Conservation (phyloP, 2,329 filamentous ascomycete genomes). For the Pestalotiopsis sp. region DNA sequence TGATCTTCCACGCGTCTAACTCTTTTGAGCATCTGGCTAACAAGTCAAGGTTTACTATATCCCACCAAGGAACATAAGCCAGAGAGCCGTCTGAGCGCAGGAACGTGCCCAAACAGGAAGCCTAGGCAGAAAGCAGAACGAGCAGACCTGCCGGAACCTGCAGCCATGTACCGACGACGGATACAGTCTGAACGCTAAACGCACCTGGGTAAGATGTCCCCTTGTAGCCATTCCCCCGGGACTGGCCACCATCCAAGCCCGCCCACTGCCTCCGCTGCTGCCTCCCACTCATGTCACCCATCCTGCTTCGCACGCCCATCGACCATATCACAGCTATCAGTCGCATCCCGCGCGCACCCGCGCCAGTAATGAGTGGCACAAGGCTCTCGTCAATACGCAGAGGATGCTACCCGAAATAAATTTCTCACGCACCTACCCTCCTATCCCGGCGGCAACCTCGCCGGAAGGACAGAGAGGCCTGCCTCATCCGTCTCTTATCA, state of each 20-base stretch:
- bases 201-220: background rate
- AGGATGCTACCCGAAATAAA: background rate
- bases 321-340: background rate
- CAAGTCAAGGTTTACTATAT: conserved; percentile 2
- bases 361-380: background rate
- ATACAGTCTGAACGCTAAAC: background rate
- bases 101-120: background rate
- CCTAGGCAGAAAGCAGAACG: background rate
- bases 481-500: conserved; percentile 11
- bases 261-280: background rate
- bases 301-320: background rate
- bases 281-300: background rate
- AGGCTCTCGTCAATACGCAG: background rate
- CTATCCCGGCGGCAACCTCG: background rate
- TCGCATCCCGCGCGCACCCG: background rate
- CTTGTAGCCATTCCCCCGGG: background rate
- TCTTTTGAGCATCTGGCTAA: background rate
- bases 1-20: background rate
- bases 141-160: conserved; percentile 7
- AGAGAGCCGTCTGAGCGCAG: background rate
- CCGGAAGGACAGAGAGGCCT: conserved; percentile 1
- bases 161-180: background rate
- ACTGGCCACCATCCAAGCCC: background rate
- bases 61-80: background rate
- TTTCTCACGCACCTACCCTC: background rate